Percentiles rank a stretch among this genome's conserved stretches.
These are phyloP conservation scores for Agrocybe praecox DNA, from an alignment of 768 basidiomycete species.

Conservation along the genomic window DNA sequence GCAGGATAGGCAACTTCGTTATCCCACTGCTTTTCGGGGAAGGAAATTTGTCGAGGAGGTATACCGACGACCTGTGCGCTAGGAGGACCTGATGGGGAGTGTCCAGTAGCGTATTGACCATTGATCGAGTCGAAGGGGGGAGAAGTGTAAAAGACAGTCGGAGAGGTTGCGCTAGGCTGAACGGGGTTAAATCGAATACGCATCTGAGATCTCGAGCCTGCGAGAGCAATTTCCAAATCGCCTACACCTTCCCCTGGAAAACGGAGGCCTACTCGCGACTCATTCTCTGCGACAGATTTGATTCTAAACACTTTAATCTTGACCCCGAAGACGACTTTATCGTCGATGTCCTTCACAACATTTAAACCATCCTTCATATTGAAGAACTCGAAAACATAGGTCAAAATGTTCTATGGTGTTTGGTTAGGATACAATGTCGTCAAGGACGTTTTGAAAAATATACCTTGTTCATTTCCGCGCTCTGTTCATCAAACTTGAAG, in stretches of 20 bases:
- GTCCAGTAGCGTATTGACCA: neutral
- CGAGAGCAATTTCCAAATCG: slow-evolving; percentile 22
- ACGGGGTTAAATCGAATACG: slow-evolving; percentile 28
- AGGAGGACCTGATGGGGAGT: too few species aligned
- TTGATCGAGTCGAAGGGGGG: slow-evolving; percentile 9
- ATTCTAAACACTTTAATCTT: slow-evolving; percentile 19
- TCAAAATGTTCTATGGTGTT: neutral
- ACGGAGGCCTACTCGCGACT: slow-evolving; percentile 7
- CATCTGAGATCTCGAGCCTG: slow-evolving; percentile 37
- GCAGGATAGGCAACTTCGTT: too few species aligned
- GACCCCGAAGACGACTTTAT: neutral
- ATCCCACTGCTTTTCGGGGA: too few species aligned
- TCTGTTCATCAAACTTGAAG: slow-evolving; percentile 24
- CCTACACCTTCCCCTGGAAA: slow-evolving; percentile 21
- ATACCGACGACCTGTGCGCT: too few species aligned
- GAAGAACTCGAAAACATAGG: neutral
- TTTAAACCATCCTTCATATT: neutral
- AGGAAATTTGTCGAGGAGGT: neutral
- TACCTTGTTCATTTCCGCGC: slow-evolving; percentile 25
- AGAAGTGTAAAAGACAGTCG: slow-evolving; percentile 37
- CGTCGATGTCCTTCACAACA: neutral
- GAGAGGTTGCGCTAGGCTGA: slow-evolving; percentile 23
- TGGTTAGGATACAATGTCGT: neutral
- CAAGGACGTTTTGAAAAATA: neutral
- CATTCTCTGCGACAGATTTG: slow-evolving; percentile 3